A percentile compares a stretch with the other conserved stretches of the same genome.
Evolutionary conservation across 441 rosid genomes (phyloP).

Genomic region (Dalechampia spathulata): DNA sequence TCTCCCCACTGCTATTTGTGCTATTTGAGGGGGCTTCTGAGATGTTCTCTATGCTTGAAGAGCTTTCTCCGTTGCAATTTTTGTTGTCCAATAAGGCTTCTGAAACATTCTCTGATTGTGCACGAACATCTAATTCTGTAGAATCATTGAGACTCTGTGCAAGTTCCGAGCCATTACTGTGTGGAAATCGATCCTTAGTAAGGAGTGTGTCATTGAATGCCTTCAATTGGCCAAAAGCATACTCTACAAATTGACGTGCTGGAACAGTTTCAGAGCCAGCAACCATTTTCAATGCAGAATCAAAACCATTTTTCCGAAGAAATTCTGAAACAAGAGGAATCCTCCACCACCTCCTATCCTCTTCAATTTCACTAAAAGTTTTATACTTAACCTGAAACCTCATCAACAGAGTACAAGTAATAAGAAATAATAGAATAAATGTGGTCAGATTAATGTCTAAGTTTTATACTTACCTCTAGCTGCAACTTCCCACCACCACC

Average conservation of each 20-base stretch:
- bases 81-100: constrained; percentile 17
- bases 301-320: constrained; percentile 56
- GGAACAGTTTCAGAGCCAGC: constrained; percentile 66
- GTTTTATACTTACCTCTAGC: constrained; percentile 68
- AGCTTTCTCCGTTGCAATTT: constrained; percentile 9
- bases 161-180: constrained; percentile 22
- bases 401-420: constrained; percentile 6
- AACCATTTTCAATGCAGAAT: constrained; percentile 48
- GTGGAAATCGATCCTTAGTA: constrained; percentile 31
- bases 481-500: constrained; percentile 91
- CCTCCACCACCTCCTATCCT: constrained; percentile 78
- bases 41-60: constrained; percentile 19
- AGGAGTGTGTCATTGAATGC: constrained; percentile 51
- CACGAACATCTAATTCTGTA: constrained; percentile 26
- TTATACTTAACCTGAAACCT: constrained; percentile 67
- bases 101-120: constrained; percentile 22
- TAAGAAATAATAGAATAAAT: background rate
- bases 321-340: constrained; percentile 66
- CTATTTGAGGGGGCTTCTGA: constrained; percentile 26
- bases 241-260: constrained; percentile 83
- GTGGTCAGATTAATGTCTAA: background rate
- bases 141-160: constrained; percentile 20
- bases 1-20: constrained; percentile 15
- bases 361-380: constrained; percentile 68
- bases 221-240: constrained; percentile 81